phyloP scores from a whole-genome alignment of 805 yeast genomes.

The Teunomyces kruisii region DNA sequence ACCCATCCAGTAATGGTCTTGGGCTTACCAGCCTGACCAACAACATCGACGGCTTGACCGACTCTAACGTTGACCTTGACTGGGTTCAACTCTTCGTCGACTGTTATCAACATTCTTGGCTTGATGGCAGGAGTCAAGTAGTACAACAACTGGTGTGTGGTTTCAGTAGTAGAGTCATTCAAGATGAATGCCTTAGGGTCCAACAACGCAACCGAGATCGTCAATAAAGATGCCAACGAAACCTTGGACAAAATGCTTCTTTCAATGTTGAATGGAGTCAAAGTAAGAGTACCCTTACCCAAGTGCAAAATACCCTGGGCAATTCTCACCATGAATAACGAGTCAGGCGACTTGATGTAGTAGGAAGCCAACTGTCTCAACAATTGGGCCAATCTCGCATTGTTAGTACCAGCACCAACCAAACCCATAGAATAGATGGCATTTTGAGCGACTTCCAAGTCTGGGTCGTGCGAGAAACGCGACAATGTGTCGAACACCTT shows the following conservation, averaged over 20 bases:
- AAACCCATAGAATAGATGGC: conserved; percentile 97
- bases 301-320: conserved; percentile 94
- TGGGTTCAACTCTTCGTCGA: conserved; percentile 88
- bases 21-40: conserved; percentile 99
- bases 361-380: conserved; percentile 93
- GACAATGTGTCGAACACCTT: conserved; percentile 95
- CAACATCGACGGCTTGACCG: conserved; percentile 98
- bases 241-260: conserved; percentile 85
- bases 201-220: conserved; percentile 78
- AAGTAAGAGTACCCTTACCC: conserved; percentile 92
- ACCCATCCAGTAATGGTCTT: conserved; percentile 99
- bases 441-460: conserved; percentile 89
- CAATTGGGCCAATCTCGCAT: conserved; percentile 95
- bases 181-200: conserved; percentile 84
- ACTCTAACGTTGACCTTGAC: conserved; percentile 95
- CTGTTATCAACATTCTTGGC: conserved; percentile 90
- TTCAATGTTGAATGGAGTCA: conserved; percentile 88
- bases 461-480: conserved; percentile 94
- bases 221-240: conserved; percentile 83
- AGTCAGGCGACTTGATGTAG: conserved; percentile 86
- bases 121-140: conserved; percentile 84
- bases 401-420: conserved; percentile 98
- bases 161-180: conserved; percentile 50
- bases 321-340: conserved; percentile 87
- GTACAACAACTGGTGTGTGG: conserved; percentile 75